Percentiles rank a stretch among this genome's conserved stretches.
Conservation (phyloP, 2,329 filamentous ascomycete genomes). For the Aspergillus sp. region DNA sequence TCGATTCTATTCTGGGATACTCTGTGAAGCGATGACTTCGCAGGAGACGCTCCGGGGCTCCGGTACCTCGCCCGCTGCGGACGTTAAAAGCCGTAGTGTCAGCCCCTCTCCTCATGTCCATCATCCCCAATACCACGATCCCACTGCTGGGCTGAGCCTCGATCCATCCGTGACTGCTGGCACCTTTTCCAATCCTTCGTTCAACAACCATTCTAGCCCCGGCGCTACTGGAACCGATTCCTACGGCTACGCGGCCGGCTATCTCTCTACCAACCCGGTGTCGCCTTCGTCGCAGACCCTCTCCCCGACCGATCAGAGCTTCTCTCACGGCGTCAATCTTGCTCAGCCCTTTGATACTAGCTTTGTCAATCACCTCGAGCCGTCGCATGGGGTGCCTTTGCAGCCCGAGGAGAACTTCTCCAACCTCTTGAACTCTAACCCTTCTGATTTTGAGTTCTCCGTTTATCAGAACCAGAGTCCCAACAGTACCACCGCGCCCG, state of each 20-base stretch:
- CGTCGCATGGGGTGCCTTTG: constrained; percentile 20
- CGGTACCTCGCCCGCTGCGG: constrained; percentile 32
- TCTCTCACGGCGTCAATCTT: constrained; percentile 28
- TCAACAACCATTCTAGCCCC: constrained; percentile 20
- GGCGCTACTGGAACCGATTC: constrained; percentile 25
- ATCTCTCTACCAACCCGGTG: constrained; percentile 20
- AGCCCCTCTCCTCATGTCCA: constrained; percentile 37
- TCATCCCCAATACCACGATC: constrained; percentile 36
- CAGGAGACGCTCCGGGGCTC: constrained; percentile 28
- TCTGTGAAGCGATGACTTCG: constrained; percentile 22
- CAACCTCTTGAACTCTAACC: constrained; percentile 35
- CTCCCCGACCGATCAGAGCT: constrained; percentile 28
- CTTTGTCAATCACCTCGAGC: constrained; percentile 32
- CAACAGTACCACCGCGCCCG: constrained; percentile 23
- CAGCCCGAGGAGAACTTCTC: constrained; percentile 34
- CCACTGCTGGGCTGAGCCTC: constrained; percentile 26
- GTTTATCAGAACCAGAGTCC: constrained; percentile 32
- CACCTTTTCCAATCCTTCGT: constrained; percentile 29
- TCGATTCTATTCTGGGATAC: constrained; percentile 19
- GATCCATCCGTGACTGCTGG: constrained; percentile 31
- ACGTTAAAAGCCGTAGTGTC: constrained; percentile 27
- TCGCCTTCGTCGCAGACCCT: constrained; percentile 24
- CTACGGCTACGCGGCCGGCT: constrained; percentile 31
- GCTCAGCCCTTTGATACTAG: constrained; percentile 34
- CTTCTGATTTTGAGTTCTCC: constrained; percentile 34